Evolutionary conservation across 2,329 filamentous ascomycete species (phyloP).

Genomic region (Huntiella savannae): DNA sequence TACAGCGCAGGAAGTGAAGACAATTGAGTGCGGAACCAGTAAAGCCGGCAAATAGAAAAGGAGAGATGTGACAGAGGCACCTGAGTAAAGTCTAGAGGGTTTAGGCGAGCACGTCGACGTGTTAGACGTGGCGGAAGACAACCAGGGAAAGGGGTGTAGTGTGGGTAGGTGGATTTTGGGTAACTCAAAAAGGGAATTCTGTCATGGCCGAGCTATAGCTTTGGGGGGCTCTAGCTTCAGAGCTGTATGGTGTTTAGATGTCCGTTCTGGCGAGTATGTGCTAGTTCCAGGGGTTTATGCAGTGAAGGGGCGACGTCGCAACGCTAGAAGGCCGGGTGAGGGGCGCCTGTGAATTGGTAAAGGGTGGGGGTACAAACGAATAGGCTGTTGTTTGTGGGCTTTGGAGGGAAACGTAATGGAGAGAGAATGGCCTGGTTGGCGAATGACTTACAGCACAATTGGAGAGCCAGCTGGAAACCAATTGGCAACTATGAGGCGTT

Average conservation of each 20-base stretch:
- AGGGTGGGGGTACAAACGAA: no score
- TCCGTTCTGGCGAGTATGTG: neutral
- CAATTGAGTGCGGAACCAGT: neutral
- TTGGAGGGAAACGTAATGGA: no score
- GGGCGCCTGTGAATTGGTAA: no score
- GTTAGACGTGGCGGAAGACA: constrained; percentile 1
- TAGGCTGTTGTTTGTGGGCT: no score
- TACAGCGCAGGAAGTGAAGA: constrained; percentile 3
- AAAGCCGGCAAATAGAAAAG: constrained; percentile 1
- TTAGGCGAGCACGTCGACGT: constrained; percentile 3
- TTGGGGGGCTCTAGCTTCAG: constrained; percentile 1
- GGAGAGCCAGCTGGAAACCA: no score
- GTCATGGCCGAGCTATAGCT: neutral
- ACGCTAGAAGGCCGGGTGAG: no score
- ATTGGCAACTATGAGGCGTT: no score
- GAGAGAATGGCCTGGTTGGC: no score
- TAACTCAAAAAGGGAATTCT: constrained; percentile 4
- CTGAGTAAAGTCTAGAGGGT: neutral
- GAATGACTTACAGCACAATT: no score
- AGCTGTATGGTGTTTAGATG: neutral
- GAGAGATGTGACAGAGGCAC: constrained; percentile 4
- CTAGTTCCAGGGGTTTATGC: neutral
- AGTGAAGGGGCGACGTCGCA: no score
- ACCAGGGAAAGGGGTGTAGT: constrained; percentile 3
- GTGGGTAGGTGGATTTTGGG: neutral